These are phyloP conservation scores for Cryphonectria parasitica DNA, from an alignment of 2,329 filamentous ascomycete species.

Conservation along the genomic window DNA sequence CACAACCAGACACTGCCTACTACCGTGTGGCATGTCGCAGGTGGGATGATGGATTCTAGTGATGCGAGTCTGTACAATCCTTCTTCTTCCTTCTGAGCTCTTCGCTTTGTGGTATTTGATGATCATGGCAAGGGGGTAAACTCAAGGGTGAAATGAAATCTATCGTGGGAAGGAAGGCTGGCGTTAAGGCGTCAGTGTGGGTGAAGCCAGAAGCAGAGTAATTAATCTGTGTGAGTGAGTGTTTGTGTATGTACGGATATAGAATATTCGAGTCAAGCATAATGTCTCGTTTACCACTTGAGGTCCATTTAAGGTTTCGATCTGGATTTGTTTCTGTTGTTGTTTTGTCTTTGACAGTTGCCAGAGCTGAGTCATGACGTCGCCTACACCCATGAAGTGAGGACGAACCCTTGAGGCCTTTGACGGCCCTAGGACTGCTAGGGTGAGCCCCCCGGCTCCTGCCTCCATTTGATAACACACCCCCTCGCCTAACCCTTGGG, in stretches of 20 bases:
- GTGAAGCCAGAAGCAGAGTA: not conserved
- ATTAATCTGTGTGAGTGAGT: not conserved
- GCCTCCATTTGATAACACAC: not conserved
- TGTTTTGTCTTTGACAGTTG: not conserved
- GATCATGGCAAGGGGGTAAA: not conserved
- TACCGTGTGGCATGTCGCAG: not conserved
- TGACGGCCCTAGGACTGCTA: not conserved
- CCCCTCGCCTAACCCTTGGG: not conserved
- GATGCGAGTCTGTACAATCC: not conserved
- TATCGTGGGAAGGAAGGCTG: not conserved
- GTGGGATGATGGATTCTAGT: slow-evolving; percentile 1
- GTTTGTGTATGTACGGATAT: not conserved
- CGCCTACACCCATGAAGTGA: not conserved
- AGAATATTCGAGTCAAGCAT: not conserved
- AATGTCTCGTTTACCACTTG: not conserved
- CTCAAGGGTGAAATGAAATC: not conserved
- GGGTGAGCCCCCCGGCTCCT: not conserved
- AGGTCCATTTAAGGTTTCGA: not conserved
- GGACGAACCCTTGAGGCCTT: not conserved
- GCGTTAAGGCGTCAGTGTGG: not conserved
- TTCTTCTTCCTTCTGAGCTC: slow-evolving; percentile 8
- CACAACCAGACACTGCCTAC: slow-evolving; percentile 5
- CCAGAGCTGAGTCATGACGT: slow-evolving; percentile 1
- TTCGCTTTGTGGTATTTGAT: not conserved
- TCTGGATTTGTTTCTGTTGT: not conserved